Evolutionary conservation across 805 yeast genomes (phyloP).

Genomic region (Yarrowia sp.): DNA sequence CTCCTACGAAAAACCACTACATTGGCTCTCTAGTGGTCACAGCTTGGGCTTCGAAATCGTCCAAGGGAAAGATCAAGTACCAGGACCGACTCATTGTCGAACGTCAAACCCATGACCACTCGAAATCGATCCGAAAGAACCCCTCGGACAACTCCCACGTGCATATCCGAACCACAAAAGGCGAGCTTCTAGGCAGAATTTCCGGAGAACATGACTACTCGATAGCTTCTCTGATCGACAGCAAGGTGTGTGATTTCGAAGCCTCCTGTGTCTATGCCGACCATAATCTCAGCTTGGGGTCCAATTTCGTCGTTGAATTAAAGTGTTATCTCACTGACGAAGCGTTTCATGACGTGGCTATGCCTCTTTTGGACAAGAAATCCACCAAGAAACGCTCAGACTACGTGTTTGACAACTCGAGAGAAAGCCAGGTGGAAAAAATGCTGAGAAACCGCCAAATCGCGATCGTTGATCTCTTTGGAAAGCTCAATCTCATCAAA

Average conservation of each 20-base stretch:
- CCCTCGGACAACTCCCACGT: conserved; percentile 32
- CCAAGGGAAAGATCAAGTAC: conserved; percentile 20
- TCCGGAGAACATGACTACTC: conserved; percentile 20
- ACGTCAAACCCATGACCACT: conserved; percentile 18
- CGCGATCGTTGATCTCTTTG: conserved; percentile 64
- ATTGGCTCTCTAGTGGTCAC: conserved; percentile 36
- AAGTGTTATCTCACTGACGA: conserved; percentile 63
- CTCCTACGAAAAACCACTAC: neutral
- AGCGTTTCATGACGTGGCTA: conserved; percentile 48
- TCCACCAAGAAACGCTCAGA: neutral
- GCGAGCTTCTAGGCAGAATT: conserved; percentile 18
- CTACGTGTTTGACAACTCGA: conserved; percentile 47
- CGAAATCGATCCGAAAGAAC: conserved; percentile 15
- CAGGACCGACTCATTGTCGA: neutral
- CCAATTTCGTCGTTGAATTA: conserved; percentile 70
- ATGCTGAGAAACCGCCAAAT: conserved; percentile 60
- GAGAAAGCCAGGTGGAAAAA: conserved; percentile 63
- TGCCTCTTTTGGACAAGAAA: conserved; percentile 27
- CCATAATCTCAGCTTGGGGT: conserved; percentile 71
- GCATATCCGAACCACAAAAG: conserved; percentile 1
- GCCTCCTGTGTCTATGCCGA: conserved; percentile 67
- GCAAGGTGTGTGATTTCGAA: conserved; percentile 61
- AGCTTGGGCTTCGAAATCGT: conserved; percentile 41
- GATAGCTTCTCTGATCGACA: conserved; percentile 68
- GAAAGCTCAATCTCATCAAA: conserved; percentile 50